These are phyloP conservation scores for Pichia inconspicua DNA, from an alignment of 1,139 yeast species.

Conservation along the genomic window DNA sequence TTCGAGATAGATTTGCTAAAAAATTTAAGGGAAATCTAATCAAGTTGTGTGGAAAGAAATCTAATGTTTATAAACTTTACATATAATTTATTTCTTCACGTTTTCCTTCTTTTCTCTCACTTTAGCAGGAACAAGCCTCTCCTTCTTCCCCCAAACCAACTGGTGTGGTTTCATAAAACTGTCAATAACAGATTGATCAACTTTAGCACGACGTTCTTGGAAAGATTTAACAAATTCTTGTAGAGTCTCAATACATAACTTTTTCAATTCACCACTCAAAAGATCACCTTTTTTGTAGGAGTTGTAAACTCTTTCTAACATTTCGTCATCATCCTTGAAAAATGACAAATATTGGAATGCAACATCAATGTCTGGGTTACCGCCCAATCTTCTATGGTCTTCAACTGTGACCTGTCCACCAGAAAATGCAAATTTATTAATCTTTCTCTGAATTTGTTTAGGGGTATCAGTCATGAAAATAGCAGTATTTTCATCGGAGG, in stretches of 20 bases:
- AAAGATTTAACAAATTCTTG: slow-evolving; percentile 72
- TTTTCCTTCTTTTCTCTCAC: slow-evolving; percentile 35
- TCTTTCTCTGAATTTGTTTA: slow-evolving; percentile 85
- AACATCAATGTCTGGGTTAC: slow-evolving; percentile 92
- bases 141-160: slow-evolving; percentile 63
- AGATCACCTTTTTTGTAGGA: slow-evolving; percentile 75
- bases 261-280: slow-evolving; percentile 90
- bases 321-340: slow-evolving; percentile 81
- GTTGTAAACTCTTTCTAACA: slow-evolving; percentile 53
- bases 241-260: slow-evolving; percentile 70
- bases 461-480: slow-evolving; percentile 94
- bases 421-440: slow-evolving; percentile 92
- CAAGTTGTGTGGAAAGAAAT: neutral
- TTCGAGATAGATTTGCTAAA: slow-evolving; percentile 14
- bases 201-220: slow-evolving; percentile 67
- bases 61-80: neutral
- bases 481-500: slow-evolving; percentile 72
- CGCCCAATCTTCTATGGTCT: slow-evolving; percentile 85
- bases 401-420: slow-evolving; percentile 89
- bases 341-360: slow-evolving; percentile 89
- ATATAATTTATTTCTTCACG: slow-evolving; percentile 14
- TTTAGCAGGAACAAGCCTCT: slow-evolving; percentile 64
- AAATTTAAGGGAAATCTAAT: slow-evolving; percentile 16
- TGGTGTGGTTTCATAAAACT: slow-evolving; percentile 81
- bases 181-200: slow-evolving; percentile 60